Evolutionary conservation across 1,284 basidiomycete genomes (phyloP).

Genomic region (Marasmius tenuissimus): DNA sequence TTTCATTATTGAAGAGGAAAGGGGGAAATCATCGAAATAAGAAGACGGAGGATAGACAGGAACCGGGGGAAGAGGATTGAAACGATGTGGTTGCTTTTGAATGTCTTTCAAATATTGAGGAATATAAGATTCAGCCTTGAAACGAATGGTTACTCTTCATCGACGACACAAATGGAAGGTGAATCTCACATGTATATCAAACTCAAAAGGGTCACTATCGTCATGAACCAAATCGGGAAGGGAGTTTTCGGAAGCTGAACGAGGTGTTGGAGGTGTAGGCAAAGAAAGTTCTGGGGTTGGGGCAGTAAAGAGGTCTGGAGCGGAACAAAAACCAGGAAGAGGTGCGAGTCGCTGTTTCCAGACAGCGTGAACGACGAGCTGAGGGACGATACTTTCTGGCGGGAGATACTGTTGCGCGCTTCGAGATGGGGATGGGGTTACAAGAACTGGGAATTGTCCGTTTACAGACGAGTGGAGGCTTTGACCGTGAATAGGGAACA

Average conservation of each 20-base stretch:
- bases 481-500: background rate
- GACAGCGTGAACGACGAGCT: constrained; percentile 28
- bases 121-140: constrained; percentile 42
- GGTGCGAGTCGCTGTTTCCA: constrained; percentile 43
- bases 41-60: constrained; percentile 37
- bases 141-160: constrained; percentile 1
- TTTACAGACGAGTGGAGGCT: background rate
- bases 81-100: constrained; percentile 40
- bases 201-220: constrained; percentile 22
- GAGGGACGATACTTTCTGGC: background rate
- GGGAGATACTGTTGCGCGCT: background rate
- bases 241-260: constrained; percentile 1
- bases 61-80: constrained; percentile 38
- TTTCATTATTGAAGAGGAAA: constrained; percentile 23
- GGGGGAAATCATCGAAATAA: constrained; percentile 31
- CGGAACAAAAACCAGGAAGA: constrained; percentile 38
- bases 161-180: background rate
- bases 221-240: background rate
- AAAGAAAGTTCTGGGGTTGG: constrained; percentile 16
- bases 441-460: background rate
- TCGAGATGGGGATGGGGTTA: background rate
- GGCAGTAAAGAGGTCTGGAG: constrained; percentile 26
- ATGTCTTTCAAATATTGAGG: constrained; percentile 46
- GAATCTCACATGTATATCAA: constrained; percentile 39
- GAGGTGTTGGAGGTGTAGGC: constrained; percentile 16